Base-by-base conservation (phyloP, 75 land plant genomes). In the Cupressus sempervirens region DNA sequence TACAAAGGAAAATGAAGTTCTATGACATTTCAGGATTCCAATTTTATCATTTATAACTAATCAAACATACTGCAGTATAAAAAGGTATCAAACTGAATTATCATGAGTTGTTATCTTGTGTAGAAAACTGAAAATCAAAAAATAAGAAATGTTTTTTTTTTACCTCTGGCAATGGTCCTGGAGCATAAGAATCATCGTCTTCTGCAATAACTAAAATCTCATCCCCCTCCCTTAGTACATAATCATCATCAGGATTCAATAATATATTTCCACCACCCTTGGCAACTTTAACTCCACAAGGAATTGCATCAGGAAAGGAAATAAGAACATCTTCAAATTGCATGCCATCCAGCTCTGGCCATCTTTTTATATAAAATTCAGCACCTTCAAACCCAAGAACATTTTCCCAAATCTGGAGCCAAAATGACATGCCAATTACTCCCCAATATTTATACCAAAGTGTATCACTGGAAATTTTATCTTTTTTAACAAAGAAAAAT, bases 331-430 rank as follows among this genome's bases (percentile, higher is more conserved):
- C 92, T 72, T 89, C 89, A 86, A 94, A 94, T 29, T 72, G 88
- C 91, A 89, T 89, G 14, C 93, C 95, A 85, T 89, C 87, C 72
- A 93, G 81, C 76, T 90, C 84, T 70, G 95, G 93, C 95, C 95
- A 93, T 83, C 90, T 80, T 86, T 93, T 93, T 65, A 93, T 86
- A 85, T 93, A 93, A 73, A 94, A 94, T 56, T 94, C 95, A 80
- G 94, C 93, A 48, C 91, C 92, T 74, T 94, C 95, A 89, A 94
- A 94, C 38, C 95, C 95, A 85, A 94, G 91, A 62, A 94, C 89
- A 81, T 94, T 92, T 81, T 92, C 91, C 95, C 93, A 94, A 20
- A 94, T 91, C 93, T 93, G 88, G 46, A 56, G 6, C 23, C 10
- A 80, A 29, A 72, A 30, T 30, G 40, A n/a, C 41, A 40, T 32